Conservation (phyloP, 371 early-diverging fungal genomes). For the Parasitella parasitica region DNA sequence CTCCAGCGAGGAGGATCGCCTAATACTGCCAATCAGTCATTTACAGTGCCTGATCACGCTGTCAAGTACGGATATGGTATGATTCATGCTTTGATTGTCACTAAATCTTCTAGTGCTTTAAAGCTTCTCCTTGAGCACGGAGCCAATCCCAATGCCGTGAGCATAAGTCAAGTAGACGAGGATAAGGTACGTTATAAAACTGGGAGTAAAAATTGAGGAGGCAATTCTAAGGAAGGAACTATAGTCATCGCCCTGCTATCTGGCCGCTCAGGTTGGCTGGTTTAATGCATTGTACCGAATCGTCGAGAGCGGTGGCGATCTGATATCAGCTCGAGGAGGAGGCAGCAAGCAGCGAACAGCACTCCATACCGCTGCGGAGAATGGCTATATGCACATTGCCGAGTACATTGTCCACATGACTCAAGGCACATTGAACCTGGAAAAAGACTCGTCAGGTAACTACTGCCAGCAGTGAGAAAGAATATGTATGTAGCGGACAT, state of each 20-base stretch:
- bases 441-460: conserved; percentile 37
- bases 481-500: not conserved
- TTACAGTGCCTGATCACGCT: conserved; percentile 20
- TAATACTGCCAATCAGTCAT: conserved; percentile 45
- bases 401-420: conserved; percentile 41
- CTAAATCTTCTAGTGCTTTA: conserved; percentile 30
- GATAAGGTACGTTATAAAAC: conserved; percentile 32
- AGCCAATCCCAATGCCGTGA: conserved; percentile 42
- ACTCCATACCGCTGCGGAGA: conserved; percentile 43
- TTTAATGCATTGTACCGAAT: conserved; percentile 36
- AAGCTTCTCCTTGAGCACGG: conserved; percentile 46
- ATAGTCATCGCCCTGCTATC: conserved; percentile 45
- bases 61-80: conserved; percentile 50
- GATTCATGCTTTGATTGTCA: conserved; percentile 47
- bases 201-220: not conserved
- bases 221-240: not conserved
- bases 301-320: conserved; percentile 42
- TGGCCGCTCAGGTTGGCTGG: conserved; percentile 48
- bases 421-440: conserved; percentile 36
- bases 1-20: conserved; percentile 49
- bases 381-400: conserved; percentile 36
- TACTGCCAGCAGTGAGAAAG: not conserved
- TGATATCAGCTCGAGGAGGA: conserved; percentile 40
- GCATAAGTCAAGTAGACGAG: conserved; percentile 35
- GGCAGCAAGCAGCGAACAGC: conserved; percentile 41